Conservation (phyloP, 179 eudicot genomes). For the Vitellaria paradoxa region DNA sequence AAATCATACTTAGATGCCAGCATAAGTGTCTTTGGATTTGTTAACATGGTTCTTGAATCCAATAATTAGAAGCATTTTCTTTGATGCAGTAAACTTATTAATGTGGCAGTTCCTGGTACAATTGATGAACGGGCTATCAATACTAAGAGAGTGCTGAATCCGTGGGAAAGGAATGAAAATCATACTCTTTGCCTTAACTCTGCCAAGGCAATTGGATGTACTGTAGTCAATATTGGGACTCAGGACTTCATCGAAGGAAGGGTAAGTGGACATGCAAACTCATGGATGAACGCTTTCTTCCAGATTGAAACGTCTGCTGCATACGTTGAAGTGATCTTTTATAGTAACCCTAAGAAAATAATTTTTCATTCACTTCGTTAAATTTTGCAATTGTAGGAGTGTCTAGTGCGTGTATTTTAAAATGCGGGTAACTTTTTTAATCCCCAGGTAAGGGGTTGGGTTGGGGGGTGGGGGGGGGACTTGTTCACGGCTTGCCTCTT, state of each 20-base stretch:
- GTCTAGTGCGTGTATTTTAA: too few relatives aligned
- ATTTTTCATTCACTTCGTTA: background rate
- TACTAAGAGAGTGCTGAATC: slow-evolving; percentile 82
- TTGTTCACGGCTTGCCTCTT: background rate
- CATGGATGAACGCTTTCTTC: slow-evolving; percentile 6
- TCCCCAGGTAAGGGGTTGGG: background rate
- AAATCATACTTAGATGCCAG: background rate
- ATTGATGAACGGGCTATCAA: slow-evolving; percentile 96
- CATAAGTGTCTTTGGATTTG: background rate
- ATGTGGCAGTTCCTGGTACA: slow-evolving; percentile 96
- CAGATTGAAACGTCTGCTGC: background rate
- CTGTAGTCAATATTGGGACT: slow-evolving; percentile 91
- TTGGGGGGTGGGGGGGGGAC: background rate
- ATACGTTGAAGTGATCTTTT: background rate
- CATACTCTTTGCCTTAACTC: slow-evolving; percentile 95
- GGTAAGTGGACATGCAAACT: slow-evolving; percentile 43
- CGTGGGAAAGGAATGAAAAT: slow-evolving; percentile 98
- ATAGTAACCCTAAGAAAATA: background rate
- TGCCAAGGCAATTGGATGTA: slow-evolving; percentile 98
- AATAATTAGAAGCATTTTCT: slow-evolving; percentile 13
- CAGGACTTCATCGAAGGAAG: slow-evolving; percentile 98
- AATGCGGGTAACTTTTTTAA: background rate
- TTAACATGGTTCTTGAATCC: background rate
- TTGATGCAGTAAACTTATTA: slow-evolving; percentile 83
- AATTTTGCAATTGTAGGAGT: background rate